Conservation (phyloP, 2,329 filamentous ascomycete genomes). For the Plectosphaerella cucumerina region DNA sequence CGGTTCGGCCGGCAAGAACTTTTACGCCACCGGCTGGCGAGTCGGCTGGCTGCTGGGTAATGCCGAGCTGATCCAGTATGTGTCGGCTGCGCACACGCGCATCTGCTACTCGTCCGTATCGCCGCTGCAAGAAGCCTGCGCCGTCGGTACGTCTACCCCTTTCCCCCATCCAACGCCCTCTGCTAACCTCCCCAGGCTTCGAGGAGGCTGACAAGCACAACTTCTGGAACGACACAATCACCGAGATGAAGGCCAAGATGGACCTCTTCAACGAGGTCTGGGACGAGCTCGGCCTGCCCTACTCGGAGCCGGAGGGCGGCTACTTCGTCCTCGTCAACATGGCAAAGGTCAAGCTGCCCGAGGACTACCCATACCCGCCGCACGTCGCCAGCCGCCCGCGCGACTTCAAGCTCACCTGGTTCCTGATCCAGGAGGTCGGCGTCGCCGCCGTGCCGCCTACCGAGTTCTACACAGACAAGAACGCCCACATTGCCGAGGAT, state of each 20-base stretch:
- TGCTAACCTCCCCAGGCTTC: conserved; percentile 48
- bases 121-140: conserved; percentile 89
- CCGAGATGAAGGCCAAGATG: conserved; percentile 88
- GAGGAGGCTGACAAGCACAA: conserved; percentile 79
- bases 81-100: conserved; percentile 86
- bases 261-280: conserved; percentile 80
- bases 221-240: conserved; percentile 83
- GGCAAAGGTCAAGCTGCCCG: conserved; percentile 77
- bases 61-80: conserved; percentile 83
- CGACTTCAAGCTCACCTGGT: conserved; percentile 95
- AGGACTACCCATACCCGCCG: conserved; percentile 80
- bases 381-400: conserved; percentile 83
- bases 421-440: conserved; percentile 92
- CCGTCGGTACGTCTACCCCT: conserved; percentile 53
- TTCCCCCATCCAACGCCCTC: no score
- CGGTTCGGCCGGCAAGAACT: conserved; percentile 95
- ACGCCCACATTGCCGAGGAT: conserved; percentile 82
- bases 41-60: conserved; percentile 93
- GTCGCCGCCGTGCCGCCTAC: conserved; percentile 95
- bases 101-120: conserved; percentile 96
- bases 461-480: conserved; percentile 88
- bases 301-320: conserved; percentile 90
- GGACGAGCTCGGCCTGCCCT: conserved; percentile 70
- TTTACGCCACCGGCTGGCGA: conserved; percentile 96
- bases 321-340: conserved; percentile 98